Evolutionary conservation across 1,139 yeast genomes (phyloP), one percentile per base, ranked within the genome.

Genomic region (Kodamaea fungicola): DNA sequence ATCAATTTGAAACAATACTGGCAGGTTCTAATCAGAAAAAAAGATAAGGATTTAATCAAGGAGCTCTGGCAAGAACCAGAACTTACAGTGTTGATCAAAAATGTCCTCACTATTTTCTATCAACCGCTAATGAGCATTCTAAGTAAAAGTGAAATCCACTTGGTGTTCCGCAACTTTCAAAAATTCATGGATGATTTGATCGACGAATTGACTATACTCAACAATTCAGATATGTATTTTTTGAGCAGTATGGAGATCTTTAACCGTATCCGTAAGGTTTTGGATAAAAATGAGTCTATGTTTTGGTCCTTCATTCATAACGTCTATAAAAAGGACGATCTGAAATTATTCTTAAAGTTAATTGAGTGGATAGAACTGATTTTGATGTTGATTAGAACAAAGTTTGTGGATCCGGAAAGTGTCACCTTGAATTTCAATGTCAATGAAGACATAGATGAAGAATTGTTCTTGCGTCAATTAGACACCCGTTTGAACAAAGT

Each of bases 61-160:
- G 80, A 81, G 52, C 61, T 90, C 33, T 87, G 96, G 94, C 80
- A 80, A 38, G 96, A 89, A 50, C 89, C 92, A 0, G 86, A 83
- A 49, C 64, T 94, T 30, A 79, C 89, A 19, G 71, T 70, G 33
- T 67, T 90, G 31, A 65, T 89, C 40, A 83, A 83, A 46, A 86
- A 85, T 39, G 67, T 87, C 28, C 71, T 90, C 30, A 76, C 89
- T 0, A 72, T 88, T 39, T 84, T 90, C 49, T 89, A 89, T 56
- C 88, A 86, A 45, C 97, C 97, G 1, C 64, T 90, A 54, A 85
- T 89, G 45, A 74, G 72, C 31, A 71, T 90, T 1, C 85, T 90
- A 62, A 80, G 83, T 42, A 76, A 78, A 36, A 88, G 96, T 22
- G 80, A 83, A 43, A 74, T 90, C 44, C 87, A 88, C 51, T 59